Evolutionary conservation across 148 eudicot species (phyloP).

Genomic region (Camellia lanceoleosa): DNA sequence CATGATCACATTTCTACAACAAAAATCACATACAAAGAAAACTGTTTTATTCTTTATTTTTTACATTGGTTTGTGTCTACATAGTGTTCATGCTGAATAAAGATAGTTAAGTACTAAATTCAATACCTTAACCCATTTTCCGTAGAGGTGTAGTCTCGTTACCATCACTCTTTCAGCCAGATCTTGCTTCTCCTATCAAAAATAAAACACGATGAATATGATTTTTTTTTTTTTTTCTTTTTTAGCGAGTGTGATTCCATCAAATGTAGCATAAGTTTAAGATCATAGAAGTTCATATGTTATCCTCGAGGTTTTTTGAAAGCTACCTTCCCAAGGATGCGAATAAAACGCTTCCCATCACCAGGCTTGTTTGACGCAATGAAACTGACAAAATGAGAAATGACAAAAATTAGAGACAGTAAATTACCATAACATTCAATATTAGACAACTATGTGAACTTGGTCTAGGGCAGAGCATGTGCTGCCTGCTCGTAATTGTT

Average conservation of each 20-base stretch:
- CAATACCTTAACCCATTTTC: slow-evolving; percentile 87
- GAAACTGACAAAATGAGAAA: slow-evolving; percentile 41
- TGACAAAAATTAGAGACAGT: neutral
- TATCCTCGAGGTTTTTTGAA: neutral
- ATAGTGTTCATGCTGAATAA: neutral
- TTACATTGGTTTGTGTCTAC: neutral
- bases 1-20: slow-evolving; percentile 77
- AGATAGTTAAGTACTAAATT: neutral
- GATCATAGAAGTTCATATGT: neutral
- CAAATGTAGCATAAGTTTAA: neutral
- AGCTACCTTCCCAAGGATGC: slow-evolving; percentile 67
- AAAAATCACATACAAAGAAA: neutral
- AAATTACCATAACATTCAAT: neutral
- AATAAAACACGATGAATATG: neutral
- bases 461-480: neutral
- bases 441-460: neutral
- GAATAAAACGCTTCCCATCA: slow-evolving; percentile 78
- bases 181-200: slow-evolving; percentile 69
- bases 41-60: neutral
- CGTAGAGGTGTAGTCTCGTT: slow-evolving; percentile 89
- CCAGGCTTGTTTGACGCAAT: slow-evolving; percentile 64
- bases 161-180: slow-evolving; percentile 95
- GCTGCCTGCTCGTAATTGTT: neutral
- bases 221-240: neutral
- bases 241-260: neutral